Percentiles rank a stretch among this genome's conserved stretches.
Evolutionary conservation across 2,329 filamentous ascomycete species (phyloP).

Genomic region (Bimuria novae-zelandiae): DNA sequence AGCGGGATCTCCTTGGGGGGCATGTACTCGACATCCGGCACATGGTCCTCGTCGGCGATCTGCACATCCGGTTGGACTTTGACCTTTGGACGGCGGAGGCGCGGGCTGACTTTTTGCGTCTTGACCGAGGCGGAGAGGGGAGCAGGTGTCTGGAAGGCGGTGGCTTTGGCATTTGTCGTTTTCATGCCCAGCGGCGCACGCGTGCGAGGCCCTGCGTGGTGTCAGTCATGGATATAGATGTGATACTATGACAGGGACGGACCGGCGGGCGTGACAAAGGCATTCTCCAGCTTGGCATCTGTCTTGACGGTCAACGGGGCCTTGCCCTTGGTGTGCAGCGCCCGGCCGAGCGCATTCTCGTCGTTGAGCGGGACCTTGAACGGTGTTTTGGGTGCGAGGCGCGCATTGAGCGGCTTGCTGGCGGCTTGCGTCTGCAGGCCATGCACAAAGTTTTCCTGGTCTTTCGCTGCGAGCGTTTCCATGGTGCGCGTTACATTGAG

Average conservation of each 20-base stretch:
- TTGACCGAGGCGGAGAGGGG: constrained; percentile 64
- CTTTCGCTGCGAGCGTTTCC: constrained; percentile 75
- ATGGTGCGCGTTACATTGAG: constrained; percentile 41
- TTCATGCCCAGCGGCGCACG: constrained; percentile 90
- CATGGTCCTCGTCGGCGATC: constrained; percentile 58
- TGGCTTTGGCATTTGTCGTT: constrained; percentile 91
- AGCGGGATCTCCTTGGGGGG: constrained; percentile 70
- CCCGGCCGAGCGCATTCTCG: constrained; percentile 74
- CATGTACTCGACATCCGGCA: constrained; percentile 87
- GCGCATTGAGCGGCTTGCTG: constrained; percentile 69
- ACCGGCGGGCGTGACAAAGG: constrained; percentile 83
- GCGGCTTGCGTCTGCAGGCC: constrained; percentile 72
- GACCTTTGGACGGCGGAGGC: constrained; percentile 58
- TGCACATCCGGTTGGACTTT: constrained; percentile 65
- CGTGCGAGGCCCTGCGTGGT: constrained; percentile 61
- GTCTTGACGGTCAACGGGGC: constrained; percentile 59
- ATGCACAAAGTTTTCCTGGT: constrained; percentile 87
- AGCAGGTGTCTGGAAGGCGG: constrained; percentile 67
- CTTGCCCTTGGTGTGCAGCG: constrained; percentile 59
- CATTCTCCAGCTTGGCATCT: constrained; percentile 58
- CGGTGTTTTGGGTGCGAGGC: constrained; percentile 79
- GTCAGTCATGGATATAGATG: constrained; percentile 10
- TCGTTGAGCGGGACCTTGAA: constrained; percentile 78
- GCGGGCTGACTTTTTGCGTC: constrained; percentile 67
- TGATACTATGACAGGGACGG: constrained; percentile 7